A percentile compares a stretch with the other conserved stretches of the same genome.
phyloP scores from a whole-genome alignment of 306 rosid species.

The Lotus japonicus region DNA sequence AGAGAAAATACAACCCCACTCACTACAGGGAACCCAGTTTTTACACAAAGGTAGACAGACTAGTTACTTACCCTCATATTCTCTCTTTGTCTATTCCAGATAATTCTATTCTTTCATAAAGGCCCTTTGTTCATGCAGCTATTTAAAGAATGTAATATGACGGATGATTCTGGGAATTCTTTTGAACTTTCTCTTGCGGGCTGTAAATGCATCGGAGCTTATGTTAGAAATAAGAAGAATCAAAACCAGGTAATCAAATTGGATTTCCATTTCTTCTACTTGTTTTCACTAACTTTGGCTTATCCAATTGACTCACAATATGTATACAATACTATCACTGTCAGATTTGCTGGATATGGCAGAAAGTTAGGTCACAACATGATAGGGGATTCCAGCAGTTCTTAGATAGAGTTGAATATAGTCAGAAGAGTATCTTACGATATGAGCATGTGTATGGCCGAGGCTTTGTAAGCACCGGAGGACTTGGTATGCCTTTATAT shows the following conservation, averaged over 20 bases:
- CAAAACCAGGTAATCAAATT: constrained; percentile 73
- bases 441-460: constrained; percentile 57
- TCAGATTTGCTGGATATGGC: constrained; percentile 92
- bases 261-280: neutral
- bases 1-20: constrained; percentile 89
- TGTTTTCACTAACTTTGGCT: neutral
- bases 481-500: constrained; percentile 42
- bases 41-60: constrained; percentile 96
- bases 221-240: constrained; percentile 84
- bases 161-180: constrained; percentile 56
- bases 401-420: constrained; percentile 55
- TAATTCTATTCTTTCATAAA: too few species aligned
- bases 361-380: constrained; percentile 42
- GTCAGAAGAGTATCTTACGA: constrained; percentile 38
- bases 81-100: too few species aligned
- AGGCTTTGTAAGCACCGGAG: constrained; percentile 73
- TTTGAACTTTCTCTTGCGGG: constrained; percentile 86
- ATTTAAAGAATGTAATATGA: constrained; percentile 56
- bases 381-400: constrained; percentile 59
- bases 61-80: too few species aligned
- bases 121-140: constrained; percentile 46
- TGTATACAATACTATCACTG: constrained; percentile 11
- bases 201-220: constrained; percentile 93
- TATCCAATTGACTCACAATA: constrained; percentile 11
- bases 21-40: constrained; percentile 93